Percentiles rank a stretch among this genome's conserved stretches.
Evolutionary conservation across 192 early-diverging fungal species (phyloP).

Genomic region (Mortierella alpina): DNA sequence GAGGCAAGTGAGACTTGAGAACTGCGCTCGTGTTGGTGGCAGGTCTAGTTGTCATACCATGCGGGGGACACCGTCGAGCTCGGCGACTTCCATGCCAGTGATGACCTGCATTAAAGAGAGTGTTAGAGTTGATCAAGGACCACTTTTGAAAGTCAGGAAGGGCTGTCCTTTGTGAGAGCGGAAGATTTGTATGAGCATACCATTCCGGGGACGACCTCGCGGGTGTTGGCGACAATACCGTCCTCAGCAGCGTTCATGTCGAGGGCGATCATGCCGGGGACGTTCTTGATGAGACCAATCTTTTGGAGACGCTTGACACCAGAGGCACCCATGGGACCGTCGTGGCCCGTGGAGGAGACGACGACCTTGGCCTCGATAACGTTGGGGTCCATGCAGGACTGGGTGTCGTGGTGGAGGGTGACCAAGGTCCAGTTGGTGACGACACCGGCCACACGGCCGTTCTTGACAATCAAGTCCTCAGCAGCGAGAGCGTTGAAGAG

Average conservation of each 20-base stretch:
- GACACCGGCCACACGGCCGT: slow-evolving; percentile 68
- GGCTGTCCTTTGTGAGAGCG: no score
- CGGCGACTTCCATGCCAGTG: slow-evolving; percentile 78
- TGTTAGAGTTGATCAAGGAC: neutral
- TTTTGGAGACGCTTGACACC: slow-evolving; percentile 72
- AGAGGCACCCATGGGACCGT: slow-evolving; percentile 77
- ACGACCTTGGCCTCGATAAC: slow-evolving; percentile 73
- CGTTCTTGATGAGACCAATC: slow-evolving; percentile 65
- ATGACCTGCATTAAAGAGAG: slow-evolving; percentile 24
- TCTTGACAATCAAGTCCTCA: slow-evolving; percentile 76
- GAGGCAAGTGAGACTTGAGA: neutral
- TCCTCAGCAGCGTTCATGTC: slow-evolving; percentile 80
- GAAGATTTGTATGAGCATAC: slow-evolving; percentile 28
- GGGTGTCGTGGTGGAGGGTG: slow-evolving; percentile 64
- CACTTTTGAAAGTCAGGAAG: neutral
- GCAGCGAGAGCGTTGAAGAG: slow-evolving; percentile 82
- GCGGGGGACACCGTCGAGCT: slow-evolving; percentile 73
- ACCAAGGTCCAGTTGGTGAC: slow-evolving; percentile 85
- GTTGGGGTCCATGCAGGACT: slow-evolving; percentile 81
- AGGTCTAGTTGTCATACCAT: slow-evolving; percentile 64
- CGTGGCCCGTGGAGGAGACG: slow-evolving; percentile 74
- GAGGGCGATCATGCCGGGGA: slow-evolving; percentile 71
- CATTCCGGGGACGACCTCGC: slow-evolving; percentile 76
- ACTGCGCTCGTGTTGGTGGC: neutral
- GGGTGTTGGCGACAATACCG: slow-evolving; percentile 71